Percentiles rank a stretch among this genome's conserved stretches.
Evolutionary conservation across 2,329 filamentous ascomycete species (phyloP).

Genomic region (Furcasterigmium sp.): DNA sequence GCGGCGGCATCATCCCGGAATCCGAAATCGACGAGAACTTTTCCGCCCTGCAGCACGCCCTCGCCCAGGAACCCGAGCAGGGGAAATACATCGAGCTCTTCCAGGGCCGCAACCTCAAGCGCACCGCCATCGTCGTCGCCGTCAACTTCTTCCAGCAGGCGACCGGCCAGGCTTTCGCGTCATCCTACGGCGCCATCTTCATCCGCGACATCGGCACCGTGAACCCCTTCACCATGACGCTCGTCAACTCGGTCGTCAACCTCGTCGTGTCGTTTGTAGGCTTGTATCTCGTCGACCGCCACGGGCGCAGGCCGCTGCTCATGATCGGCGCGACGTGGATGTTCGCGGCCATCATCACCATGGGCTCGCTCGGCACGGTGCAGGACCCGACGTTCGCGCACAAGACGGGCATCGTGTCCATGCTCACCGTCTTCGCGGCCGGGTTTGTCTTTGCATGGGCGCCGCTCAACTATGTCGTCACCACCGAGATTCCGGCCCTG

Average conservation of each 20-base stretch:
- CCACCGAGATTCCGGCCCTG: conserved; percentile 23
- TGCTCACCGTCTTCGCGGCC: conserved; percentile 23
- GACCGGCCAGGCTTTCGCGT: conserved; percentile 14
- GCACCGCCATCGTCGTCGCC: conserved; percentile 18
- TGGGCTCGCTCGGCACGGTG: conserved; percentile 28
- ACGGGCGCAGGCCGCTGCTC: conserved; percentile 11
- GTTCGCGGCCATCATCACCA: conserved; percentile 21
- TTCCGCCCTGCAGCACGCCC: conserved; percentile 5
- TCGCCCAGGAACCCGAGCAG: conserved; percentile 8
- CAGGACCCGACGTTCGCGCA: conserved; percentile 8
- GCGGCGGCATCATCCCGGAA: conserved; percentile 15
- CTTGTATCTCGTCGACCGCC: conserved; percentile 1
- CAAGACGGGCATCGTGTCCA: conserved; percentile 24
- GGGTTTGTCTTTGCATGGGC: conserved; percentile 27
- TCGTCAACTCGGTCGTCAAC: conserved; percentile 11
- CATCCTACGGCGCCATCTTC: conserved; percentile 18
- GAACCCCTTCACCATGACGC: conserved; percentile 19
- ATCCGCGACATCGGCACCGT: conserved; percentile 20
- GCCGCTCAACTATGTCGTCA: conserved; percentile 26
- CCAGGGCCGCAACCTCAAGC: conserved; percentile 16
- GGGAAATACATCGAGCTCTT: conserved; percentile 18
- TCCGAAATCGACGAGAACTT: conserved; percentile 18
- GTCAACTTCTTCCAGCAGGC: conserved; percentile 16
- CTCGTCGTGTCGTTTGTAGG: conserved; percentile 8
- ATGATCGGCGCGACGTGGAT: conserved; percentile 21